Percentiles rank a stretch among this genome's conserved stretches.
These are phyloP conservation scores for Hortiboletus campestris DNA, from an alignment of 768 basidiomycete species.

Conservation along the genomic window DNA sequence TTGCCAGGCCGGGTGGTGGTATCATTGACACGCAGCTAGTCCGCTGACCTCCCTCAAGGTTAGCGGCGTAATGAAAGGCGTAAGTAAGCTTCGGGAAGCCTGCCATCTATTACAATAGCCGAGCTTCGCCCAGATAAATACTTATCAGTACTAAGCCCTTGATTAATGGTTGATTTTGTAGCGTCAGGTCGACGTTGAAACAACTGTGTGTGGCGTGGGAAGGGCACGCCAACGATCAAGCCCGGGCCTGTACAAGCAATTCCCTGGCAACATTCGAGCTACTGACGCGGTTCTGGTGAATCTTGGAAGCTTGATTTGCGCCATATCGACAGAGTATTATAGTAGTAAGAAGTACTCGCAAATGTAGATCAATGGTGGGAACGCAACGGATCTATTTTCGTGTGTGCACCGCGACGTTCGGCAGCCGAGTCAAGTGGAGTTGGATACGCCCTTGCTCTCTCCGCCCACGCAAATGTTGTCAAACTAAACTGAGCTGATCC, in stretches of 20 bases:
- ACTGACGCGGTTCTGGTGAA: background rate
- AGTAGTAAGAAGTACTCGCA: background rate
- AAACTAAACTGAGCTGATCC: background rate
- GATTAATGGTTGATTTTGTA: no score
- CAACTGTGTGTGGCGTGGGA: background rate
- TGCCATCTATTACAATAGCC: no score
- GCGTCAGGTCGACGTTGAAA: no score
- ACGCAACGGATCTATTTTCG: constrained; percentile 6
- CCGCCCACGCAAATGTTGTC: constrained; percentile 7
- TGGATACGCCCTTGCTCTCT: background rate
- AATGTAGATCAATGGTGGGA: background rate
- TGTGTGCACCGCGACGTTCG: background rate
- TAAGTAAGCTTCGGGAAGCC: no score
- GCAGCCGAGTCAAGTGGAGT: background rate
- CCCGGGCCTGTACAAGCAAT: no score
- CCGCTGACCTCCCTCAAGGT: no score
- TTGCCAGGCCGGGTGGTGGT: no score
- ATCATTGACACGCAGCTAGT: no score
- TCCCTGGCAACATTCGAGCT: background rate
- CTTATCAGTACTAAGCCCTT: no score
- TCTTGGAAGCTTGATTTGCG: constrained; percentile 14
- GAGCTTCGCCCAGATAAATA: no score
- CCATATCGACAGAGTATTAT: background rate
- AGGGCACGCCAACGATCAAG: no score
- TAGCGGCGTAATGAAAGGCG: no score